These are phyloP conservation scores for Schizochytrium sp. DNA, from an alignment of 108 stramenopile species.

Conservation along the genomic window DNA sequence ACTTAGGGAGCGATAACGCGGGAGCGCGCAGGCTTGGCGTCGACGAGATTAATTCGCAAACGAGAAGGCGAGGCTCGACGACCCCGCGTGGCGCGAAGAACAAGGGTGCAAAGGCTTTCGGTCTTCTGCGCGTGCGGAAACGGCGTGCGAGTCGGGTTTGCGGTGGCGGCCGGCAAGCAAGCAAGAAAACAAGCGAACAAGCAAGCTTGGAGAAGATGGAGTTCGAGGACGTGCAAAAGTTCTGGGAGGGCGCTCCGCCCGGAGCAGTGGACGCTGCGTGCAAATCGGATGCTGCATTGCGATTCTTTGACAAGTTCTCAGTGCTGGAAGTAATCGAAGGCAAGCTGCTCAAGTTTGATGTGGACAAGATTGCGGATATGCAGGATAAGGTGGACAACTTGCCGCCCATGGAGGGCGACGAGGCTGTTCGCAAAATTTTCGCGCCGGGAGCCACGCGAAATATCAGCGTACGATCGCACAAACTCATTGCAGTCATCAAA, in stretches of 20 bases:
- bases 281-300: not conserved
- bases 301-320: not conserved
- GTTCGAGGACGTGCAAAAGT: not conserved
- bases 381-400: not conserved
- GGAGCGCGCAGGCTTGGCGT: no score
- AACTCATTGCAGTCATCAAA: not conserved
- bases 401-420: not conserved
- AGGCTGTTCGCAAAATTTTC: not conserved
- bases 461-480: not conserved
- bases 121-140: no score
- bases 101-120: no score
- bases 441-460: not conserved
- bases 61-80: no score
- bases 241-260: not conserved
- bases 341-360: conserved; percentile 9
- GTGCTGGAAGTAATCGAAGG: conserved; percentile 3
- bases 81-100: no score
- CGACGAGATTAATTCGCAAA: no score
- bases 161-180: no score
- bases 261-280: not conserved
- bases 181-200: no score
- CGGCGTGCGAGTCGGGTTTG: no score
- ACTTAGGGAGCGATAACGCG: no score
- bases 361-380: not conserved
- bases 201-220: not conserved